Evolutionary conservation across 1,139 yeast genomes (phyloP).

Genomic region (Scheffersomyces stambukii): DNA sequence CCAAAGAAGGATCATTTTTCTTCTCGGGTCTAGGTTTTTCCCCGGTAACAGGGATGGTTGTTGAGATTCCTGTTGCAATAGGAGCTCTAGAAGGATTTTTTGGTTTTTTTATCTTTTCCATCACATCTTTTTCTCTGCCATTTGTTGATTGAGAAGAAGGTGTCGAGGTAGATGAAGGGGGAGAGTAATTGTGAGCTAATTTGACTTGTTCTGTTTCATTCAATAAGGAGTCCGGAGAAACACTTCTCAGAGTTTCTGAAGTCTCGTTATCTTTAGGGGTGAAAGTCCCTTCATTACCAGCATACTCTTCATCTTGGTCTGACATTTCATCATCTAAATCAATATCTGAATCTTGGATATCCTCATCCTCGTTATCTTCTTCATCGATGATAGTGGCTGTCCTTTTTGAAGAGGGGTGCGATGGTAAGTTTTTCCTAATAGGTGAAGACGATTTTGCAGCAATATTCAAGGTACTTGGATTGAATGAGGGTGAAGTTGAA

Average conservation of each 20-base stretch:
- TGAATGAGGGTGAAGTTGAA: constrained; percentile 44
- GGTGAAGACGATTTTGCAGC: constrained; percentile 7
- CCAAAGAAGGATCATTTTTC: constrained; percentile 56
- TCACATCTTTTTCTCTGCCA: neutral
- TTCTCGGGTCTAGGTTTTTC: constrained; percentile 71
- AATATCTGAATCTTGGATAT: constrained; percentile 5
- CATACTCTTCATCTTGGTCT: constrained; percentile 6
- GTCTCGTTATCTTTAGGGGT: constrained; percentile 10
- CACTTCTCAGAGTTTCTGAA: constrained; percentile 39
- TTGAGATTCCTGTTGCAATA: constrained; percentile 69
- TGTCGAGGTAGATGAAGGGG: constrained; percentile 4
- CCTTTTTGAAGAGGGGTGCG: constrained; percentile 4
- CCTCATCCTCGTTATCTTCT: constrained; percentile 8
- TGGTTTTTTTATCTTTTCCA: constrained; percentile 23
- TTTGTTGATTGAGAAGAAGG: constrained; percentile 3
- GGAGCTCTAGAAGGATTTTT: constrained; percentile 42
- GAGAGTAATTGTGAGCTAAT: constrained; percentile 1
- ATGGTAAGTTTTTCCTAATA: constrained; percentile 5
- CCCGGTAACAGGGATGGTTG: constrained; percentile 76
- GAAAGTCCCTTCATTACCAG: constrained; percentile 3
- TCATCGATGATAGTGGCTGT: constrained; percentile 1
- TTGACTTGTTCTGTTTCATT: constrained; percentile 3
- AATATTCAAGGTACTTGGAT: constrained; percentile 35
- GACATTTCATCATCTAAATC: constrained; percentile 7
- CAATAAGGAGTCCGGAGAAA: constrained; percentile 40